phyloP scores from a whole-genome alignment of 106 monocot species.

The Apostasia shenzhenica region DNA sequence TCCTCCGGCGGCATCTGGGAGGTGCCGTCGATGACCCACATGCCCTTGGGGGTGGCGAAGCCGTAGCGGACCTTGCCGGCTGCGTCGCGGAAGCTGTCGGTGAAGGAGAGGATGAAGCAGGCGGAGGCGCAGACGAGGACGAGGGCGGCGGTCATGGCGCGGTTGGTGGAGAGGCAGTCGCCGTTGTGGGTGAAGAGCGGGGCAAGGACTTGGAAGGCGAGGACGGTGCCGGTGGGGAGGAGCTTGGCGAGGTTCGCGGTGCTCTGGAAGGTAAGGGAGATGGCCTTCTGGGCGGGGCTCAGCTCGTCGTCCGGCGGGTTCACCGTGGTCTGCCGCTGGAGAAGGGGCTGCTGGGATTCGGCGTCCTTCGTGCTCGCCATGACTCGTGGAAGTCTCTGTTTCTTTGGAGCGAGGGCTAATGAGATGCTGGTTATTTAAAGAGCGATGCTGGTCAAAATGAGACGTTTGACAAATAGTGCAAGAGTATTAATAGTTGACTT shows the following conservation, averaged over 20 bases:
- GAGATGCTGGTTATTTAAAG: too few species aligned
- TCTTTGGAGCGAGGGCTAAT: too few species aligned
- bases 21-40: constrained; percentile 42
- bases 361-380: too few species aligned
- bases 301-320: neutral
- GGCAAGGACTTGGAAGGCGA: constrained; percentile 29
- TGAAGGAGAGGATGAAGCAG: constrained; percentile 43
- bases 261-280: constrained; percentile 19
- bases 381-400: too few species aligned
- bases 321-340: neutral
- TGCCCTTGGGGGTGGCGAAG: constrained; percentile 30
- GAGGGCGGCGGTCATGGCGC: constrained; percentile 18
- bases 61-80: constrained; percentile 20
- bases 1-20: constrained; percentile 11
- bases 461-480: too few species aligned
- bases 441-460: too few species aligned
- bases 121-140: constrained; percentile 23
- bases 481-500: too few species aligned
- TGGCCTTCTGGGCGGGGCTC: neutral
- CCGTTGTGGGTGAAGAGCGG: constrained; percentile 30
- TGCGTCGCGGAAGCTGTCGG: constrained; percentile 33
- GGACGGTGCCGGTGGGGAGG: constrained; percentile 35
- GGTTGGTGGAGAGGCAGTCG: constrained; percentile 4
- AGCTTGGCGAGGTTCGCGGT: constrained; percentile 35
- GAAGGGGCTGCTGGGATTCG: neutral